Conservation (phyloP, 352 stramenopile species). For the Pythium periplocum region DNA sequence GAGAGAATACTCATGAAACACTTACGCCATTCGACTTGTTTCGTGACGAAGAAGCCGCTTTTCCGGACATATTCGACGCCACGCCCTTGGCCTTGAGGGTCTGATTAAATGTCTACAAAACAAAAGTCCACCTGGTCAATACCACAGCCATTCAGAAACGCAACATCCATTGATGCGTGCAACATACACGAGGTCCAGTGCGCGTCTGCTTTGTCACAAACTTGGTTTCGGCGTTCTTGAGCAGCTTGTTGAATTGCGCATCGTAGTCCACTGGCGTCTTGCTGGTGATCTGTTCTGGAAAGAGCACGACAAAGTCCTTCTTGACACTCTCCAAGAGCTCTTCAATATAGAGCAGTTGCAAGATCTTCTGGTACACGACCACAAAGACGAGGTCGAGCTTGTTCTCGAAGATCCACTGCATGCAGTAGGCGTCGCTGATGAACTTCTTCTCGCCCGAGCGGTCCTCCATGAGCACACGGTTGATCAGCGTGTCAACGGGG, state of each 20-base stretch:
- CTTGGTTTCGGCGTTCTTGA: slow-evolving; percentile 69
- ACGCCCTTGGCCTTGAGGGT: slow-evolving; percentile 64
- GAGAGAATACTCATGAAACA: slow-evolving; percentile 1
- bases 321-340: slow-evolving; percentile 88
- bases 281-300: slow-evolving; percentile 66
- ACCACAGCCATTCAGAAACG: too few relatives aligned
- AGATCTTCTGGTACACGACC: slow-evolving; percentile 89
- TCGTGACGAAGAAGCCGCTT: slow-evolving; percentile 33
- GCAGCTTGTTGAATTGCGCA: slow-evolving; percentile 73
- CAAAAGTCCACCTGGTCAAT: background rate
- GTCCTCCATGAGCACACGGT: slow-evolving; percentile 88
- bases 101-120: slow-evolving; percentile 41
- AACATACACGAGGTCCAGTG: slow-evolving; percentile 45
- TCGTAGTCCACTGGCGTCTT: slow-evolving; percentile 79
- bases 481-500: slow-evolving; percentile 86
- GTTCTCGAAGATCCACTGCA: slow-evolving; percentile 92
- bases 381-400: slow-evolving; percentile 90
- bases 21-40: slow-evolving; percentile 34
- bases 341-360: slow-evolving; percentile 89
- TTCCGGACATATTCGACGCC: slow-evolving; percentile 37
- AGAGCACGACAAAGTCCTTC: slow-evolving; percentile 71
- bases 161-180: too few relatives aligned
- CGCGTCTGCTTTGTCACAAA: slow-evolving; percentile 55
- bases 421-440: slow-evolving; percentile 78
- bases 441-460: slow-evolving; percentile 82